Evolutionary conservation across 768 basidiomycete genomes (phyloP).

Genomic region (Rhodosporidiobolus odoratus): DNA sequence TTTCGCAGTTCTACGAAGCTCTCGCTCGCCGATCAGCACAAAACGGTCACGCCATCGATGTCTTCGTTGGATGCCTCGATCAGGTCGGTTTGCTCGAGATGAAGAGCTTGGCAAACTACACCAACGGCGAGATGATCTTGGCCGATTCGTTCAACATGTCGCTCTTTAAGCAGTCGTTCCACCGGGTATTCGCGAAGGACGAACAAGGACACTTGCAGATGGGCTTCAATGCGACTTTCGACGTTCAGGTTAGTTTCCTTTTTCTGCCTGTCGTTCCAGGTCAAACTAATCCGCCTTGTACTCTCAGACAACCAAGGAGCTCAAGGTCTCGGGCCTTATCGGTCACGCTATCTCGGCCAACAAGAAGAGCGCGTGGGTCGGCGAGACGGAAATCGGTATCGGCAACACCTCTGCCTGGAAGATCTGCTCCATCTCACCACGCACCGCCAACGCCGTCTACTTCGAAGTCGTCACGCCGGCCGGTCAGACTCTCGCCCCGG

Average conservation of each 20-base stretch:
- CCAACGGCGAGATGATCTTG: constrained; percentile 91
- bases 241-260: constrained; percentile 53
- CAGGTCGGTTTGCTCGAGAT: constrained; percentile 97
- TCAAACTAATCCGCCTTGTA: not conserved
- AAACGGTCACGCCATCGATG: constrained; percentile 89
- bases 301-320: constrained; percentile 87
- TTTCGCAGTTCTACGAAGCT: constrained; percentile 95
- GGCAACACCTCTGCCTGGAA: constrained; percentile 99
- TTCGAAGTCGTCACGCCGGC: constrained; percentile 98
- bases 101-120: constrained; percentile 90
- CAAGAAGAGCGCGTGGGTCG: constrained; percentile 93
- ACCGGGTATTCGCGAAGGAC: constrained; percentile 85
- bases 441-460: constrained; percentile 83
- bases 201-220: constrained; percentile 85
- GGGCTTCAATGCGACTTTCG: constrained; percentile 99
- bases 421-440: constrained; percentile 81
- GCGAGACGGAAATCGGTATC: constrained; percentile 98
- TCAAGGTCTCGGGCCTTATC: constrained; percentile 95
- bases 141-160: constrained; percentile 96
- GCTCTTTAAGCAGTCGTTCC: constrained; percentile 97
- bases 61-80: constrained; percentile 95
- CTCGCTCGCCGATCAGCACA: constrained; percentile 86
- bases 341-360: constrained; percentile 95
- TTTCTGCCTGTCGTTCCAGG: not conserved
- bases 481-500: constrained; percentile 81